These are phyloP conservation scores for Rhizopogon rudus DNA, from an alignment of 768 basidiomycete species.

Conservation along the genomic window DNA sequence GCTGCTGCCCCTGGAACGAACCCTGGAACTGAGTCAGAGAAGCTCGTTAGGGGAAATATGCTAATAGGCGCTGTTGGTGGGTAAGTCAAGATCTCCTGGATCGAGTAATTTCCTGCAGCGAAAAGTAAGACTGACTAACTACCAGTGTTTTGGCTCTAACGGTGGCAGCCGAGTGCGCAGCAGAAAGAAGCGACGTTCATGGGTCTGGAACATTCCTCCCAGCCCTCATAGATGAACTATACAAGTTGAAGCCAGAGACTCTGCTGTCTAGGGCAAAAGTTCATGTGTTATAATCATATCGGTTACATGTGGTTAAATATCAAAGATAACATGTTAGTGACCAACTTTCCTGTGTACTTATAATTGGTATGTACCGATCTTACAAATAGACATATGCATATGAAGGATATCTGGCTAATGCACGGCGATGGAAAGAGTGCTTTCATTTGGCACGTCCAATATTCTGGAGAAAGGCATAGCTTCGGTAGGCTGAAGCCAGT, in stretches of 20 bases:
- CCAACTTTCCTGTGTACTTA: neutral
- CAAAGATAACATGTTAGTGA: neutral
- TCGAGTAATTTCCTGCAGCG: neutral
- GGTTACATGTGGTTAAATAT: neutral
- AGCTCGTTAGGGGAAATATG: constrained; percentile 72
- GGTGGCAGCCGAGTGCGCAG: constrained; percentile 59
- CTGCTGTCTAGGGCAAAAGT: constrained; percentile 26
- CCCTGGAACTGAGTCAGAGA: constrained; percentile 26
- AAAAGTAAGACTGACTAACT: constrained; percentile 5
- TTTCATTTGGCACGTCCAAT: constrained; percentile 27
- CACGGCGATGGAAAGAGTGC: neutral
- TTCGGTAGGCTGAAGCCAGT: constrained; percentile 89
- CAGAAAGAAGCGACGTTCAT: constrained; percentile 42
- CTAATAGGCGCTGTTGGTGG: constrained; percentile 72
- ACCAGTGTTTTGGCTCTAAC: constrained; percentile 52
- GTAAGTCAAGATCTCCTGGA: constrained; percentile 34
- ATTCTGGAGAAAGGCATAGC: constrained; percentile 77
- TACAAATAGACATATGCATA: neutral
- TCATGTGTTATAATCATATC: constrained; percentile 11
- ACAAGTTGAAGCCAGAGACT: constrained; percentile 34
- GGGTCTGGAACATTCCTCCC: constrained; percentile 64
- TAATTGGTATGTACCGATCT: too few species aligned
- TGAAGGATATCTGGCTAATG: neutral
- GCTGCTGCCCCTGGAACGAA: constrained; percentile 8
- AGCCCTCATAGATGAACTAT: constrained; percentile 62